These are phyloP conservation scores for Medakamo hakoo DNA, from an alignment of 139 green algal species.

Conservation along the genomic window DNA sequence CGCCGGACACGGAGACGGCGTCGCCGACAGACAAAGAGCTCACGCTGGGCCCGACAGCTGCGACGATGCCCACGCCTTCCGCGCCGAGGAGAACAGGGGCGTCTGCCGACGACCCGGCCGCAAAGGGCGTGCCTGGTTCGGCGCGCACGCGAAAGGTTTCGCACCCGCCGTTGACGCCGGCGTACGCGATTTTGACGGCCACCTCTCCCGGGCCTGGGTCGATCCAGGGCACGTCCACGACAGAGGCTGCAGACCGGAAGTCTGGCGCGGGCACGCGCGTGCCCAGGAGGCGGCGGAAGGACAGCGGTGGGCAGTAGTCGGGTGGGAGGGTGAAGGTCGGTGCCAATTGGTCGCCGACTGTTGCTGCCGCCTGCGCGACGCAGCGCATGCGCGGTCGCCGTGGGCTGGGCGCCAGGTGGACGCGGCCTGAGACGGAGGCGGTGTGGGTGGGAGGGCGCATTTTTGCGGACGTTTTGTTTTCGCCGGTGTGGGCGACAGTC, in stretches of 20 bases:
- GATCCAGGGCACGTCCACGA: background rate
- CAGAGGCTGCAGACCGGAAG: background rate
- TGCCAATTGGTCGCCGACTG: too few species aligned
- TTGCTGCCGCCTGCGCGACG: too few species aligned
- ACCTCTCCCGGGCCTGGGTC: background rate
- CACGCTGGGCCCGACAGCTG: conserved; percentile 18
- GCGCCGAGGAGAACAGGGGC: conserved; percentile 32
- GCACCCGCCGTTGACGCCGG: conserved; percentile 53
- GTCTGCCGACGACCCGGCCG: background rate
- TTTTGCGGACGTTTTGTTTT: too few species aligned
- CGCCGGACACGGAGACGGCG: conserved; percentile 26
- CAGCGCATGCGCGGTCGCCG: too few species aligned
- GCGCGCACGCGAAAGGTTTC: conserved; percentile 44
- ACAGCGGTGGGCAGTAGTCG: too few species aligned
- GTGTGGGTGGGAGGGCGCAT: too few species aligned
- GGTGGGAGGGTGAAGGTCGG: too few species aligned
- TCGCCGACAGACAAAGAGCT: conserved; percentile 18
- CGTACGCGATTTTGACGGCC: conserved; percentile 18
- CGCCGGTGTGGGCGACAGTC: too few species aligned
- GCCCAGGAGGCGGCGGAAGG: background rate
- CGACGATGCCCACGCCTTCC: conserved; percentile 34
- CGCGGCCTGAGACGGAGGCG: too few species aligned
- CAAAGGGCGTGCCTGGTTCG: conserved; percentile 10
- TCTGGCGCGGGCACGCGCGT: background rate
- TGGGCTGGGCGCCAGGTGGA: too few species aligned